Evolutionary conservation across 768 basidiomycete species (phyloP), one percentile per base, ranked within the genome.

Genomic region (Jaapia argillacea): DNA sequence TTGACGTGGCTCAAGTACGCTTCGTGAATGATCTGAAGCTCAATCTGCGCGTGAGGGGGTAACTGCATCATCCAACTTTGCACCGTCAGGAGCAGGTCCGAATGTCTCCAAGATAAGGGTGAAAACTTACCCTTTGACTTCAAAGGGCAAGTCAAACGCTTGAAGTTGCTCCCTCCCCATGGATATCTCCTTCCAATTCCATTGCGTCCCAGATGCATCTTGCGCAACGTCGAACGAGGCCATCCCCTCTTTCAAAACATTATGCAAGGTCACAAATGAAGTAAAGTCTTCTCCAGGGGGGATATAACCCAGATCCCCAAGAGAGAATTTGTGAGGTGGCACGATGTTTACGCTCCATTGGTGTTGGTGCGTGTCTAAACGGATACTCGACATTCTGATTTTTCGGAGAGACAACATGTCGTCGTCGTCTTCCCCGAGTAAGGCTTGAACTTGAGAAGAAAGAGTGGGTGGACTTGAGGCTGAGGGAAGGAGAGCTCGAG

Each of bases 31-130:
- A 71, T 53, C 14, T 58, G 59, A n/a, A 70, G 62, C 24, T 67
- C 62, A 0, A 63, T 57, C 40, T 70, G 59, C 26, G 54, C 51
- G 14, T 60, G 55, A 2, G 65, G 57, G 12, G 64, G 60, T 2
- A 71, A 63, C 1, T 63, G 59, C 20, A 74, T 58, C 2, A 69
- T 58, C 72, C 72, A 74, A 26, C 72, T 74, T 22, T 2, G 2
- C 10, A 14, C 26, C 21, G 37, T 47, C 4, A 36, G 39, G 4
- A 41, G 10, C 5, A 6, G 28, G 36, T 7, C 31, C n/a, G n/a
- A n/a, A n/a, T n/a, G n/a, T 31, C 12, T 6, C 21, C 20, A 4
- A n/a, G 12, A 23, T 6, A 12, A 24, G 43, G 21, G 22, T 21
- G 2, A 20, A 5, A 25, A 40, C 56, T 49, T 48, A 64, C 61